Evolutionary conservation across 352 stramenopile species (phyloP), one percentile per base, ranked within the genome.

Genomic region (Thraustochytrium sp.): DNA sequence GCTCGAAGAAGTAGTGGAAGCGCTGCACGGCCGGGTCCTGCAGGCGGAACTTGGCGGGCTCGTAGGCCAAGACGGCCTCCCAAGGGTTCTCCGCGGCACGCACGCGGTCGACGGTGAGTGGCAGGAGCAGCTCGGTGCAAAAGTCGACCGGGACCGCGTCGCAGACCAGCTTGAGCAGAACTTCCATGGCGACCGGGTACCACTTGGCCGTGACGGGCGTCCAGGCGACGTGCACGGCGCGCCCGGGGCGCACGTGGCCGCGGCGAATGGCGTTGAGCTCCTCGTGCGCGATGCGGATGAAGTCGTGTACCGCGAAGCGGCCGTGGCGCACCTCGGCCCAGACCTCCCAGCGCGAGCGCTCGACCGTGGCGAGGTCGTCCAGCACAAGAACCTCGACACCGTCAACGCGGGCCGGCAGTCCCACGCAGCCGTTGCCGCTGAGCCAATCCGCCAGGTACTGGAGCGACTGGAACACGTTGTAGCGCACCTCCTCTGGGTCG

Each of bases 1-100:
- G 68, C 68, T 80, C 68, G 51, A 80, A 80, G 42, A 80, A 80
- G 68, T 80, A 80, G 51, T 80, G 48, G 38, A 80, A 80, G 23
- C 68, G 68, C 31, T 8, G 23, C 9, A 46, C 68, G 42, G 76
- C 76, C 44, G 42, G 5, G 48, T 80, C 68, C 59, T 72, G 59
- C 1, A 80, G 31, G 23, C 18, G 23, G n/a, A 53, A 80, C n/a
- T 64, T 61, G 34, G 51, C 44, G 0, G 31, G 21, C 34, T 80
- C 48, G 26, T 46, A 46, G 4, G 31, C 3, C 11, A n/a, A 5
- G 21, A 51, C 44, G 51, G 26, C 34, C 48, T 80, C 48, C 26
- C 31, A 51, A 3, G 68, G 68, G 16, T 72, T 63, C 42, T 80
- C 68, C 26, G 37, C 26, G 9, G 13, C 31, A 1, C 68, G 46